Evolutionary conservation across 306 rosid genomes (phyloP).

Genomic region (Cucurbita moschata): DNA sequence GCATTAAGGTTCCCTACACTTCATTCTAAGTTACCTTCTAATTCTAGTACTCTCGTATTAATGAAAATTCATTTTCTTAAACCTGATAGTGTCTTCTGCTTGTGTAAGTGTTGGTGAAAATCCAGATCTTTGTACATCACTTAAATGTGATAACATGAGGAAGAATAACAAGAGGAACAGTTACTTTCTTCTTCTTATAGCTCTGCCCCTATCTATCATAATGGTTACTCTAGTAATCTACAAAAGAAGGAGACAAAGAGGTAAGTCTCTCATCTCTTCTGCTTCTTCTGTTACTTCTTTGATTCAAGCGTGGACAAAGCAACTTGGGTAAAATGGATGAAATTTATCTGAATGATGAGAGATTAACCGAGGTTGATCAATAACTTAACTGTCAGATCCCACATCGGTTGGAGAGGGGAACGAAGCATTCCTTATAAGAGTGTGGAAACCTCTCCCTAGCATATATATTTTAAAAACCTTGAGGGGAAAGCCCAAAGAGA

Average conservation of each 20-base stretch:
- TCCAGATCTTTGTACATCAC: constrained; percentile 1
- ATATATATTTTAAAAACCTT: too few species aligned
- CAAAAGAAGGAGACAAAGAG: constrained; percentile 10
- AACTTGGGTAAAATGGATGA: too few species aligned
- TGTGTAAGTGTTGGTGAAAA: constrained; percentile 17
- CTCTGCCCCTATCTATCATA: background rate
- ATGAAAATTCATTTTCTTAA: background rate
- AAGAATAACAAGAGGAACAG: background rate
- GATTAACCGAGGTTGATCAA: too few species aligned
- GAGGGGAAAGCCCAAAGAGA: too few species aligned
- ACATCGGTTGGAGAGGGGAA: too few species aligned
- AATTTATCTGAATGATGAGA: too few species aligned
- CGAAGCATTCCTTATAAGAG: too few species aligned
- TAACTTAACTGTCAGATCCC: too few species aligned
- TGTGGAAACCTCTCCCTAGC: too few species aligned
- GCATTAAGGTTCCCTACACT: background rate
- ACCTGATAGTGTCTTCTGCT: background rate
- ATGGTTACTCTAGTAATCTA: background rate
- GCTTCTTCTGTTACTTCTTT: background rate
- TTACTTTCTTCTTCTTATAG: constrained; percentile 10
- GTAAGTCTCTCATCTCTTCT: background rate
- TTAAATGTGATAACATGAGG: background rate
- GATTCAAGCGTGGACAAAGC: too few species aligned
- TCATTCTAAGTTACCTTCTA: background rate
- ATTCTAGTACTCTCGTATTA: background rate